A percentile compares a stretch with the other conserved stretches of the same genome.
Evolutionary conservation across 495 filamentous ascomycete species (phyloP).

Genomic region (Penicillium maclennaniae): DNA sequence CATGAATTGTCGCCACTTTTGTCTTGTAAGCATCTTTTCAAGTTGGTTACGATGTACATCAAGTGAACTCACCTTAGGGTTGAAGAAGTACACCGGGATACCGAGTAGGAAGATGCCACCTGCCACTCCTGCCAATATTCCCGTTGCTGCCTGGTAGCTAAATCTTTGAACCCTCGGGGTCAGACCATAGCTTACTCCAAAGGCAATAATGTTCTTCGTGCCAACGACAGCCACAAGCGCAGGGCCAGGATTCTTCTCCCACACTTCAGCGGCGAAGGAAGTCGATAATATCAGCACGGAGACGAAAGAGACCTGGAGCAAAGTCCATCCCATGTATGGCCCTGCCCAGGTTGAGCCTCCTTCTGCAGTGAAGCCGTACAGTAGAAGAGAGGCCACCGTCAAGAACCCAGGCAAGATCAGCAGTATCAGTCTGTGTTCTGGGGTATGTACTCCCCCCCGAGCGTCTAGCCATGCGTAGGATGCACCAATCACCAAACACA

Average conservation of each 20-base stretch:
- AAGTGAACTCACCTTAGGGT: constrained; percentile 23
- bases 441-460: constrained; percentile 28
- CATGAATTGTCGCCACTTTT: constrained; percentile 18
- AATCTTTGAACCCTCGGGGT: constrained; percentile 28
- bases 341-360: constrained; percentile 29
- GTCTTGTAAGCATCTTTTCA: background rate
- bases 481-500: constrained; percentile 30
- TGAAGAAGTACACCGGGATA: constrained; percentile 32
- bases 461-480: constrained; percentile 31
- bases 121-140: constrained; percentile 27
- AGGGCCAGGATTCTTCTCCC: constrained; percentile 38
- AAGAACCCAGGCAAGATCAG: constrained; percentile 34
- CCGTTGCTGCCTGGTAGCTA: constrained; percentile 28
- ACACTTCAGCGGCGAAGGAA: constrained; percentile 36
- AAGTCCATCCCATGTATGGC: constrained; percentile 38
- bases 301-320: constrained; percentile 34
- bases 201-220: constrained; percentile 22
- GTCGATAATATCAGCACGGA: constrained; percentile 34
- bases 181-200: constrained; percentile 35
- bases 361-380: constrained; percentile 36
- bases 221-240: constrained; percentile 35
- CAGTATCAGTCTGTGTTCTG: constrained; percentile 34
- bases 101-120: constrained; percentile 28
- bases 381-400: constrained; percentile 21
- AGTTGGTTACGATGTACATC: background rate